Percentiles rank a stretch among this genome's conserved stretches.
These are phyloP conservation scores for Pyrenophora graminea DNA, from an alignment of 2,329 filamentous ascomycete genomes.

Conservation along the genomic window DNA sequence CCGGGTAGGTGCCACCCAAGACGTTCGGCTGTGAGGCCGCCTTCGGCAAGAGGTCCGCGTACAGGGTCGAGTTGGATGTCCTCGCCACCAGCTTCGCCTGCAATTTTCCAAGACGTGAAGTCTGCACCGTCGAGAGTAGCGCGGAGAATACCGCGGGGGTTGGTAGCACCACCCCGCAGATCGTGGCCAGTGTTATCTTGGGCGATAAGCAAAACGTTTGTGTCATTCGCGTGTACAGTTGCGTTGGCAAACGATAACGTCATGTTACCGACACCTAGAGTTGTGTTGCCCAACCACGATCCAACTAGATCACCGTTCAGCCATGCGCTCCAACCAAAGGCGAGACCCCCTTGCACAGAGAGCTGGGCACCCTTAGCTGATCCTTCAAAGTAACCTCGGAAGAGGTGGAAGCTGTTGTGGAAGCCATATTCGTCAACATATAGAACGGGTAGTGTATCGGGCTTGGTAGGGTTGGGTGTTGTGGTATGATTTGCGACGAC, in stretches of 20 bases:
- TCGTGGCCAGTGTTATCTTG: slow-evolving; percentile 67
- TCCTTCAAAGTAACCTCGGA: slow-evolving; percentile 49
- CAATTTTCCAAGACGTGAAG: slow-evolving; percentile 62
- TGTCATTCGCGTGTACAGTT: slow-evolving; percentile 46
- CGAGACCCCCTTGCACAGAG: slow-evolving; percentile 58
- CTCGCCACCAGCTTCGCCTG: slow-evolving; percentile 61
- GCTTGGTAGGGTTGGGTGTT: slow-evolving; percentile 46
- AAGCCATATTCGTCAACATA: slow-evolving; percentile 51
- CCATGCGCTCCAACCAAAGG: slow-evolving; percentile 63
- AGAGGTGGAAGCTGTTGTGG: slow-evolving; percentile 49
- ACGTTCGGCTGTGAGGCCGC: slow-evolving; percentile 62
- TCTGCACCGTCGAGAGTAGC: slow-evolving; percentile 53
- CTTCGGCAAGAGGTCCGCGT: slow-evolving; percentile 61
- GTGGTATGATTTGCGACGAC: slow-evolving; percentile 42
- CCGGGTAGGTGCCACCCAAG: slow-evolving; percentile 64
- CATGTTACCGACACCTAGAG: slow-evolving; percentile 40
- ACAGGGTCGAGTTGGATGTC: slow-evolving; percentile 57
- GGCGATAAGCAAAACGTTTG: slow-evolving; percentile 59
- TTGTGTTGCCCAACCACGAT: slow-evolving; percentile 58
- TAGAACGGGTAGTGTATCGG: slow-evolving; percentile 47
- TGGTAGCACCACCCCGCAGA: slow-evolving; percentile 53
- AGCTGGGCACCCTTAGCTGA: slow-evolving; percentile 53
- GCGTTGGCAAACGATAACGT: slow-evolving; percentile 58
- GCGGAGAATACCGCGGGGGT: slow-evolving; percentile 58
- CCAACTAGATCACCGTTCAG: slow-evolving; percentile 62